A percentile compares a stretch with the other conserved stretches of the same genome.
These are phyloP conservation scores for Naumovozyma castellii DNA, from an alignment of 805 yeast species.

Conservation along the genomic window DNA sequence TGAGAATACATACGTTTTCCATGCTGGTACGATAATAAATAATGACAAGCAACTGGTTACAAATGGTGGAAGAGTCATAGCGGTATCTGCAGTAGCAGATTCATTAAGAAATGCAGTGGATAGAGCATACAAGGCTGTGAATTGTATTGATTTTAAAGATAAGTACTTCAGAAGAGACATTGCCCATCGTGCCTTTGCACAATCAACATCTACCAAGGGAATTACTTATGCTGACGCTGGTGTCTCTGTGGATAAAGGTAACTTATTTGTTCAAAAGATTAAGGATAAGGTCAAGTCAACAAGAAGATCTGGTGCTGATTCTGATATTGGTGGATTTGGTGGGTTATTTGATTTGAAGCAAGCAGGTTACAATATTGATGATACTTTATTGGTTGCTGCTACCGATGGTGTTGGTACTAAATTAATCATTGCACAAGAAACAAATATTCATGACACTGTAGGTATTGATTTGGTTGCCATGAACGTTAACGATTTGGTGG, in stretches of 20 bases:
- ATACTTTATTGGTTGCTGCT: constrained; percentile 86
- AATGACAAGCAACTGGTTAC: constrained; percentile 51
- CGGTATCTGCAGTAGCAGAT: constrained; percentile 77
- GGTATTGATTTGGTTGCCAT: constrained; percentile 98
- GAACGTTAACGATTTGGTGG: constrained; percentile 96
- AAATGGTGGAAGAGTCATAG: constrained; percentile 94
- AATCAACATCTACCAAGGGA: constrained; percentile 25
- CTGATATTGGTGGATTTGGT: constrained; percentile 98
- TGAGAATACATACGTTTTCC: constrained; percentile 64
- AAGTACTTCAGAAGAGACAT: constrained; percentile 86
- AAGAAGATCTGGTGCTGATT: constrained; percentile 90
- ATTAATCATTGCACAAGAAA: constrained; percentile 83
- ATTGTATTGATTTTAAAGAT: constrained; percentile 57
- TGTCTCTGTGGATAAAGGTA: constrained; percentile 95
- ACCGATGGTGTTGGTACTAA: constrained; percentile 99
- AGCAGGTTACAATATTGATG: constrained; percentile 72
- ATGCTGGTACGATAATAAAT: constrained; percentile 77
- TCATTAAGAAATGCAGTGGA: constrained; percentile 73
- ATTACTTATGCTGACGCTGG: constrained; percentile 94
- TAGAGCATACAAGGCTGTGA: constrained; percentile 79
- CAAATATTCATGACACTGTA: constrained; percentile 89
- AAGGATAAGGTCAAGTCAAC: constrained; percentile 88
- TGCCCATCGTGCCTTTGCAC: constrained; percentile 88
- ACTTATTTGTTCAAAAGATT: constrained; percentile 78
- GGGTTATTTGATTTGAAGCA: constrained; percentile 85